phyloP scores from a whole-genome alignment of 495 filamentous ascomycete genomes.

The Neurospora discreta region DNA sequence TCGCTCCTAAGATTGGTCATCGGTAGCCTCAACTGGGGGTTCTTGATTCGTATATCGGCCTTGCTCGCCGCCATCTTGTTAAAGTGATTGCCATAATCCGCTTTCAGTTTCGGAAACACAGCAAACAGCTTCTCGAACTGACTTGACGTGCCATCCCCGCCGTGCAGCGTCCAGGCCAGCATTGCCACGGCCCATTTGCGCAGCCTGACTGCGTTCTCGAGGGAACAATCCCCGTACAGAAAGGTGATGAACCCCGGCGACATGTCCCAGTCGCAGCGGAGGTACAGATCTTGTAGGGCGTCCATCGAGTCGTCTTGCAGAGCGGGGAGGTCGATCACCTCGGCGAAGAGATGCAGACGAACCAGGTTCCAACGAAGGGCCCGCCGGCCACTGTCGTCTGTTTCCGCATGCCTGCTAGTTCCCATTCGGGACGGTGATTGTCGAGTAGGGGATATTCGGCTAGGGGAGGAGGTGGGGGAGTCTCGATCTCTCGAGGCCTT shows the following conservation, averaged over 20 bases:
- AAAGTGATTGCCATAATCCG: conserved; percentile 33
- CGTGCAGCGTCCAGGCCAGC: conserved; percentile 33
- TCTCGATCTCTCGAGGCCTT: conserved; percentile 7
- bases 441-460: background rate
- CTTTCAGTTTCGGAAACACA: conserved; percentile 23
- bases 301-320: conserved; percentile 39
- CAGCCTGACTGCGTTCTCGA: conserved; percentile 27
- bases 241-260: conserved; percentile 30
- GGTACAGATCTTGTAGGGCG: conserved; percentile 37
- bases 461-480: conserved; percentile 1
- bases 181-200: conserved; percentile 39
- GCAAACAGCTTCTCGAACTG: conserved; percentile 27
- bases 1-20: conserved; percentile 32
- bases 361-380: conserved; percentile 32
- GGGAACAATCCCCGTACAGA: conserved; percentile 33
- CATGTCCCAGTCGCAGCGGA: conserved; percentile 39
- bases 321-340: conserved; percentile 25
- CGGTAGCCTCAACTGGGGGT: conserved; percentile 36
- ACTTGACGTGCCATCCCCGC: conserved; percentile 12
- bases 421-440: background rate
- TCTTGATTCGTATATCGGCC: conserved; percentile 36
- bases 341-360: conserved; percentile 36
- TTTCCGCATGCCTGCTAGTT: background rate
- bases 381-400: conserved; percentile 10
- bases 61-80: conserved; percentile 29